Evolutionary conservation across 2,329 filamentous ascomycete genomes (phyloP), one percentile per base, ranked within the genome.

Genomic region (Sporothrix euskadiensis): DNA sequence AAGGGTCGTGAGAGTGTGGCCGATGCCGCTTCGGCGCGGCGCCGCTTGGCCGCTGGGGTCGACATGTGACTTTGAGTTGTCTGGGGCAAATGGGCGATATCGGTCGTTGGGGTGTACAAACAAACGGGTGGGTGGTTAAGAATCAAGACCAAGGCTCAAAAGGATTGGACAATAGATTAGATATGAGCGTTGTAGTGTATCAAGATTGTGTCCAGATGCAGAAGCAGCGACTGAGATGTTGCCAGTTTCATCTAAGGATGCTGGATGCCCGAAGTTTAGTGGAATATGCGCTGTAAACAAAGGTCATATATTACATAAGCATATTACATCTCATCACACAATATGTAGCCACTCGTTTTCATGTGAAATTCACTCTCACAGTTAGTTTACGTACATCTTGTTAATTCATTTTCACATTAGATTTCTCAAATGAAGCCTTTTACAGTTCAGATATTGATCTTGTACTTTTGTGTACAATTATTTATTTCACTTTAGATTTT

Each of bases 1-100:
- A 94, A 94, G 0, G 91, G 91, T 79, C 90, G 91, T 75, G 87
- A 86, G 66, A 93, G 86, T 7, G 87, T 86, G n/a, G 84, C 84
- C 30, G 85, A 82, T 54, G 88, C 85, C 61, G 86, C 83, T 73
- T 90, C 85, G 75, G 91, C 82, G 76, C 89, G 88, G 74, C 90
- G 89, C 69, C 74, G 89, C 69, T 77, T 77, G 44, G 84, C 84
- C 73, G 85, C 82, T 73, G 85, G 86, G 1, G 76, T 77, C 72
- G 71, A 63, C 76, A 77, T 77, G 19, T n/a, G n/a, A 35, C 16
- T 22, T 35, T 35, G 8, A 41, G 4, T 30, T n/a, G 41, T 3
- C 10, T 26, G 9, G 26, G 2, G 30, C n/a, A 16, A 12, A 10
- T 56, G 5, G 22, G 22, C 26, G 26, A 26, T 26, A 26, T 9